Conservation (phyloP, 2,329 filamentous ascomycete species). For the Penicillium sp. region DNA sequence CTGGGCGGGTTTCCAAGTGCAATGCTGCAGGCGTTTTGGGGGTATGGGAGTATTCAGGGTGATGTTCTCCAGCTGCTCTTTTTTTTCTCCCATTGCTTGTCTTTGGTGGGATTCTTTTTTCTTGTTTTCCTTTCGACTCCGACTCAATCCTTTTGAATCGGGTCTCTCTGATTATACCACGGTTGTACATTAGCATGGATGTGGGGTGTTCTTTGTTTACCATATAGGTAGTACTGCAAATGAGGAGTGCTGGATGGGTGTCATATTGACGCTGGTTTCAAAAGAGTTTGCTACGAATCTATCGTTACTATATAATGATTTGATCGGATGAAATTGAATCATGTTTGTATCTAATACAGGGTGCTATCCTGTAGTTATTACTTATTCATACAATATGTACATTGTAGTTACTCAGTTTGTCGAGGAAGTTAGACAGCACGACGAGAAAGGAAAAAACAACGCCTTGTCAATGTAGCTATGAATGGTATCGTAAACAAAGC, state of each 20-base stretch:
- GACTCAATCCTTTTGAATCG: background rate
- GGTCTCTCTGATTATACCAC: conserved; percentile 21
- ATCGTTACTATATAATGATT: background rate
- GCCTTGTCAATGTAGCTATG: conserved; percentile 26
- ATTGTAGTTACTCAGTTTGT: background rate
- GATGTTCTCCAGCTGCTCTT: conserved; percentile 4
- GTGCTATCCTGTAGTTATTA: background rate
- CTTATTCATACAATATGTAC: background rate
- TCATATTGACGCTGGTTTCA: background rate
- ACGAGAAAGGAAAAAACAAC: conserved; percentile 15
- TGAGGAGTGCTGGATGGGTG: conserved; percentile 1
- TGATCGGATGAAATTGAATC: background rate
- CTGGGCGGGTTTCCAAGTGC: background rate
- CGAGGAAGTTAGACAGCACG: no score
- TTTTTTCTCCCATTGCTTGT: background rate
- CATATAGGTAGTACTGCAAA: conserved; percentile 8
- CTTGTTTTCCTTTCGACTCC: background rate
- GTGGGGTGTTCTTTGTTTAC: conserved; percentile 19
- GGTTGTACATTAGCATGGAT: conserved; percentile 32
- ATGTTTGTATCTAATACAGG: background rate
- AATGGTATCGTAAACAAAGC: conserved; percentile 39
- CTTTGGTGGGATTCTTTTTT: conserved; percentile 3
- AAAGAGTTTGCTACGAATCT: background rate
- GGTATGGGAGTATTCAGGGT: conserved; percentile 16
- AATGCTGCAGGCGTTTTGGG: conserved; percentile 14